Evolutionary conservation across 148 eudicot species (phyloP).

Genomic region (Vaccinium corymbosum): DNA sequence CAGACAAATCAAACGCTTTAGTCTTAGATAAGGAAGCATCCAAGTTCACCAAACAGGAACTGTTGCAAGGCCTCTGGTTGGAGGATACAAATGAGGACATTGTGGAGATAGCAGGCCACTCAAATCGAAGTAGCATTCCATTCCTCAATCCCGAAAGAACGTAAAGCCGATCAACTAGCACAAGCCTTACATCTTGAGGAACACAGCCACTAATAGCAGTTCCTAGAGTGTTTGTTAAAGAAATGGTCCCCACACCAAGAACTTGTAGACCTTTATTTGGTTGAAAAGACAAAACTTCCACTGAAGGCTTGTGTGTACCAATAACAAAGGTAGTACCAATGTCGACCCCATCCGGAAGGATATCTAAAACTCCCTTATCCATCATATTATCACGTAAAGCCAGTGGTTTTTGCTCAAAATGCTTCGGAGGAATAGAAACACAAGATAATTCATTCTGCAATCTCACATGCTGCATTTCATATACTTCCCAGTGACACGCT

Average conservation of each 20-base stretch:
- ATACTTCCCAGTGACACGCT: constrained; percentile 48
- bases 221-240: constrained; percentile 66
- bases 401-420: constrained; percentile 27
- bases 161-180: constrained; percentile 73
- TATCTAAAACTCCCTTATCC: constrained; percentile 11
- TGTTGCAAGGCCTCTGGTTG: constrained; percentile 24
- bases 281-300: constrained; percentile 68
- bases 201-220: constrained; percentile 72
- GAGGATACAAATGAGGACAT: constrained; percentile 34
- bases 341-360: constrained; percentile 46
- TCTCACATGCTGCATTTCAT: constrained; percentile 68
- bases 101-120: constrained; percentile 62
- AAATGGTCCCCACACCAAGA: constrained; percentile 72
- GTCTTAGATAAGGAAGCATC: constrained; percentile 27
- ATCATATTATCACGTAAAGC: constrained; percentile 19
- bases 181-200: constrained; percentile 97
- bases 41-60: constrained; percentile 23
- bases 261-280: constrained; percentile 58
- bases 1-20: constrained; percentile 27
- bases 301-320: constrained; percentile 97
- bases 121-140: constrained; percentile 95
- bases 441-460: constrained; percentile 84
- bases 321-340: constrained; percentile 54
- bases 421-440: constrained; percentile 67
- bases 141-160: constrained; percentile 88